Evolutionary conservation across 768 basidiomycete species (phyloP).

Genomic region (Gyrodon lividus): DNA sequence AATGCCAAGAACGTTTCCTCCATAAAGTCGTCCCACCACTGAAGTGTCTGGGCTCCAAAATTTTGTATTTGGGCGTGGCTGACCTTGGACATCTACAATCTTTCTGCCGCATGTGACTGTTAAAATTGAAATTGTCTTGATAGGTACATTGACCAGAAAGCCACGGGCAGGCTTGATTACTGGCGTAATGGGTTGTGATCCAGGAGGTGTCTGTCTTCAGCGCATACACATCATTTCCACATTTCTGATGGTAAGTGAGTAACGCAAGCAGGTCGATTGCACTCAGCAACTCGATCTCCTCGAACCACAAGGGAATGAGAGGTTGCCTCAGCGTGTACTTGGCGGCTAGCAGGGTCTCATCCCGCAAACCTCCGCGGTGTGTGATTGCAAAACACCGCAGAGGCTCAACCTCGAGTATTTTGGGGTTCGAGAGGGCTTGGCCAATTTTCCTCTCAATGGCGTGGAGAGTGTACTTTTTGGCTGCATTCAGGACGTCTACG

Average conservation of each 20-base stretch:
- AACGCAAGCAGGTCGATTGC: slow-evolving; percentile 25
- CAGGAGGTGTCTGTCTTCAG: slow-evolving; percentile 8
- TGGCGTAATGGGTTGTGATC: slow-evolving; percentile 17
- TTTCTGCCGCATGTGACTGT: no score
- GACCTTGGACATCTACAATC: slow-evolving; percentile 3
- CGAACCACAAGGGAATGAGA: slow-evolving; percentile 21
- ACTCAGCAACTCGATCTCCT: slow-evolving; percentile 29
- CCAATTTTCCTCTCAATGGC: slow-evolving; percentile 13
- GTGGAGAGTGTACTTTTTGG: slow-evolving; percentile 19
- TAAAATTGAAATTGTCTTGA: not conserved
- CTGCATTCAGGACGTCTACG: slow-evolving; percentile 7
- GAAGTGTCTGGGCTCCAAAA: slow-evolving; percentile 1
- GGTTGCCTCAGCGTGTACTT: slow-evolving; percentile 28
- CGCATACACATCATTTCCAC: slow-evolving; percentile 9
- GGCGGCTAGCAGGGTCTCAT: slow-evolving; percentile 29
- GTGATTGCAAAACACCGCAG: slow-evolving; percentile 34
- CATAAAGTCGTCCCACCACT: slow-evolving; percentile 27
- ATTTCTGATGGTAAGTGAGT: slow-evolving; percentile 19
- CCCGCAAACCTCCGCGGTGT: slow-evolving; percentile 12
- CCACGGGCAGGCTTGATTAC: slow-evolving; percentile 3
- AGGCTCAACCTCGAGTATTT: slow-evolving; percentile 20
- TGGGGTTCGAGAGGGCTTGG: slow-evolving; percentile 18
- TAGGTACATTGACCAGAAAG: not conserved
- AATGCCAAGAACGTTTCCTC: slow-evolving; percentile 4
- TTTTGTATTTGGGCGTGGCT: not conserved